phyloP scores from a whole-genome alignment of 2,329 filamentous ascomycete genomes.

The Trichoderma guizhouense region DNA sequence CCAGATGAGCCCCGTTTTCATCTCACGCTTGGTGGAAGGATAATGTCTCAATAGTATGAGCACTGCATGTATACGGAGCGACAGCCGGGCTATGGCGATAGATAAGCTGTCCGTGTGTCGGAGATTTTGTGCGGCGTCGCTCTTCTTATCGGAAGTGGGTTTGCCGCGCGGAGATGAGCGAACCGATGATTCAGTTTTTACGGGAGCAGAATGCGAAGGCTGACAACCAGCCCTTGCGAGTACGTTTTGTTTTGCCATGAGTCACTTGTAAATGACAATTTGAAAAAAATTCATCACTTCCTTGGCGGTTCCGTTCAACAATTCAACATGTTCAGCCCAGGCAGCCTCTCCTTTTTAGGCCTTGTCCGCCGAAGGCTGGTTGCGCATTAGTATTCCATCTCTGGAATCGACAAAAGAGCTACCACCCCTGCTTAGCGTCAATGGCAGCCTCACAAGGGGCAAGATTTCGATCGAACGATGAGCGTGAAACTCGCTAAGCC shows the following conservation, averaged over 20 bases:
- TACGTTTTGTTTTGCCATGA: neutral
- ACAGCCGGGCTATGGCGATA: neutral
- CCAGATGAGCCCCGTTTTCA: neutral
- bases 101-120: conserved; percentile 13
- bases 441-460: conserved; percentile 16
- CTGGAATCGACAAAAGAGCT: conserved; percentile 3
- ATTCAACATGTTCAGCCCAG: neutral
- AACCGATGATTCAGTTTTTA: neutral
- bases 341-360: conserved; percentile 1
- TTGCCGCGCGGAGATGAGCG: conserved; percentile 1
- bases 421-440: conserved; percentile 15
- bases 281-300: neutral
- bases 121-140: conserved; percentile 13
- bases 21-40: neutral
- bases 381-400: conserved; percentile 6
- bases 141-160: conserved; percentile 4
- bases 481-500: conserved; percentile 15
- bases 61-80: neutral
- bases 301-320: neutral
- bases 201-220: neutral
- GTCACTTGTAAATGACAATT: neutral
- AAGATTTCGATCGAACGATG: conserved; percentile 19
- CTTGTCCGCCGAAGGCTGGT: conserved; percentile 13
- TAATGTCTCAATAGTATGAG: neutral
- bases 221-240: neutral